Percentiles rank a stretch among this genome's conserved stretches.
These are phyloP conservation scores for Haematococcus sp. DNA, from an alignment of 139 green algal genomes.

Conservation along the genomic window DNA sequence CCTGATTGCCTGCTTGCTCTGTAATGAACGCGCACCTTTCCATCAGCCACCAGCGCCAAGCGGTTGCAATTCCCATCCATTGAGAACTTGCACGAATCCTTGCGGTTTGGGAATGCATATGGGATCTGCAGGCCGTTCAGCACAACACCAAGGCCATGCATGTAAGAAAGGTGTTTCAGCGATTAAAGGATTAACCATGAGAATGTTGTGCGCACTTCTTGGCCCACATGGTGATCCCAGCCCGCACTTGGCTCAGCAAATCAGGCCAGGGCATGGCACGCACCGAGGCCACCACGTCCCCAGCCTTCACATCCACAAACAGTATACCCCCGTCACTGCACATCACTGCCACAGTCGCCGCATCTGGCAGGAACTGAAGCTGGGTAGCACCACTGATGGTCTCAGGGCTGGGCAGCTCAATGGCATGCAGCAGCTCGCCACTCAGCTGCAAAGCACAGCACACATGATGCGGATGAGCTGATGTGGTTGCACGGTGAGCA, in stretches of 20 bases:
- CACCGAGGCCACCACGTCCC: slow-evolving; percentile 5
- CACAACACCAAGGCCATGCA: no score
- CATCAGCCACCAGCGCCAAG: slow-evolving; percentile 43
- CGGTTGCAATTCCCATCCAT: slow-evolving; percentile 41
- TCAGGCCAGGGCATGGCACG: no score
- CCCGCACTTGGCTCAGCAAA: no score
- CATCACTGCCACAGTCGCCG: slow-evolving; percentile 30
- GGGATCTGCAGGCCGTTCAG: slow-evolving; percentile 10
- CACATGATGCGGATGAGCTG: not conserved
- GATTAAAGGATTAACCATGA: no score
- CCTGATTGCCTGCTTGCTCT: no score
- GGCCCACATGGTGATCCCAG: no score
- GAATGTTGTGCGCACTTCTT: no score
- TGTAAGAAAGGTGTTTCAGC: no score
- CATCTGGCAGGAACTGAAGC: slow-evolving; percentile 33
- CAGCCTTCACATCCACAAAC: slow-evolving; percentile 30
- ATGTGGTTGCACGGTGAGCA: no score
- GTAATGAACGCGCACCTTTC: slow-evolving; percentile 19
- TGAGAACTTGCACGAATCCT: slow-evolving; percentile 22
- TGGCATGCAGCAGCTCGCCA: slow-evolving; percentile 18
- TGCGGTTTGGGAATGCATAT: slow-evolving; percentile 19
- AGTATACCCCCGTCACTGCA: slow-evolving; percentile 32
- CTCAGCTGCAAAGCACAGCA: slow-evolving; percentile 2
- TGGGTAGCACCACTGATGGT: slow-evolving; percentile 10
- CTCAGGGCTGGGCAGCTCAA: not conserved